Evolutionary conservation across 441 rosid genomes (phyloP).

Genomic region (Syzygium malaccense): DNA sequence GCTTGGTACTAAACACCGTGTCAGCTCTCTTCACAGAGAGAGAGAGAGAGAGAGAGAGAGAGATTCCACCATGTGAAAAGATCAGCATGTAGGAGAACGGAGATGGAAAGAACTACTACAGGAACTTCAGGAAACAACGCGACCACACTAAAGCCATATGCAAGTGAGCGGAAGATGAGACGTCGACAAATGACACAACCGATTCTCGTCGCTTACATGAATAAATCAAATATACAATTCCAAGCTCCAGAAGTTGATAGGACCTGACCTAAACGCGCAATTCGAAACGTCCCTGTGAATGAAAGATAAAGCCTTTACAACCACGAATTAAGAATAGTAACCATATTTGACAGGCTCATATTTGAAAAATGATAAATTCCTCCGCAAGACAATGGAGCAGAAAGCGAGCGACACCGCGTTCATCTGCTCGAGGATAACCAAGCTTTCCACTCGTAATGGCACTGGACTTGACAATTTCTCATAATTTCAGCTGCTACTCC

Average conservation of each 20-base stretch:
- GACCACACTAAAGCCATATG: background rate
- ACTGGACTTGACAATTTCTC: background rate
- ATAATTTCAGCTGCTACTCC: background rate
- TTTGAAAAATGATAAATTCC: background rate
- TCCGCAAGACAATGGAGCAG: background rate
- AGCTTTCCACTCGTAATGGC: background rate
- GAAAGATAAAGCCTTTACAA: background rate
- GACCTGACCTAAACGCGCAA: background rate
- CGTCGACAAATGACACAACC: background rate
- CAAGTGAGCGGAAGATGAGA: background rate
- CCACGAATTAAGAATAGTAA: background rate
- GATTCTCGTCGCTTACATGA: background rate
- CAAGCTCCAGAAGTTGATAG: background rate
- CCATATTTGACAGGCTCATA: background rate
- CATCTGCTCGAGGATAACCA: background rate
- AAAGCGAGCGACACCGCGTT: background rate
- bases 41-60: background rate
- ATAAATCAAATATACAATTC: background rate
- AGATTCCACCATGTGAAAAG: background rate
- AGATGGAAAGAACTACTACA: background rate
- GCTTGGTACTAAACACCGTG: background rate
- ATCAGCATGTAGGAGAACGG: background rate
- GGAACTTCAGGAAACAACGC: background rate
- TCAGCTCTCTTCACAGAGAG: background rate
- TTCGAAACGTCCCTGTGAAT: background rate